These are phyloP conservation scores for Cocos nucifera DNA, from an alignment of 176 grass and related monocot genomes.

Conservation along the genomic window DNA sequence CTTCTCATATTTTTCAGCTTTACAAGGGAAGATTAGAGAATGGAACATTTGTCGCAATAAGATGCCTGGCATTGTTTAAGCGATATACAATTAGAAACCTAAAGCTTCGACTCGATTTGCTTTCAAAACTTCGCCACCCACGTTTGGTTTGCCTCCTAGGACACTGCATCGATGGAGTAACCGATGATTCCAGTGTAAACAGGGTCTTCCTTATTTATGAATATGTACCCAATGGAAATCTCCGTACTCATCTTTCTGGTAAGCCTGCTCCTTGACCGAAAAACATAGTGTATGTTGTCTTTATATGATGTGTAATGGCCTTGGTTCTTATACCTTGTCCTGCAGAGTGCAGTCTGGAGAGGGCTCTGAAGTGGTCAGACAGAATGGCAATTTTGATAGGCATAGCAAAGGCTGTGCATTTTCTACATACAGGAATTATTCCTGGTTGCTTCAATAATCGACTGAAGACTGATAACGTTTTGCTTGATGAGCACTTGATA, in stretches of 20 bases:
- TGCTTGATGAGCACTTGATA: slow-evolving; percentile 73
- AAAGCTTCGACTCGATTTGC: slow-evolving; percentile 90
- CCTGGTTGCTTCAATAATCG: slow-evolving; percentile 92
- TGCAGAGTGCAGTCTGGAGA: slow-evolving; percentile 57
- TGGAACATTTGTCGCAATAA: slow-evolving; percentile 68
- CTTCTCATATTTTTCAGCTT: slow-evolving; percentile 54
- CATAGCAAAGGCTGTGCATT: slow-evolving; percentile 90
- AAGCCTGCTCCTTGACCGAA: slow-evolving; percentile 2
- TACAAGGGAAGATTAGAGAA: slow-evolving; percentile 94
- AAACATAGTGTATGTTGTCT: neutral
- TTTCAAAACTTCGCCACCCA: slow-evolving; percentile 83
- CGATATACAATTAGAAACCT: slow-evolving; percentile 86
- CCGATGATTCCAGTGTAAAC: slow-evolving; percentile 66
- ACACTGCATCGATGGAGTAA: slow-evolving; percentile 61
- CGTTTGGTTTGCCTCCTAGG: slow-evolving; percentile 91
- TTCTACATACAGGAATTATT: slow-evolving; percentile 93
- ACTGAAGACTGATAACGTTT: slow-evolving; percentile 60
- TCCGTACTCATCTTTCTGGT: slow-evolving; percentile 75
- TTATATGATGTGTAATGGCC: neutral
- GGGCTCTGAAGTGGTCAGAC: slow-evolving; percentile 66
- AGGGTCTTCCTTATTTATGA: slow-evolving; percentile 94
- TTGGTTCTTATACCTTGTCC: slow-evolving; percentile 10
- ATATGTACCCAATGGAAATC: slow-evolving; percentile 52
- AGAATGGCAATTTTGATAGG: slow-evolving; percentile 63
- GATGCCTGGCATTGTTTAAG: slow-evolving; percentile 79